Evolutionary conservation across 2,329 filamentous ascomycete species (phyloP).

Genomic region (Polychaeton citri): DNA sequence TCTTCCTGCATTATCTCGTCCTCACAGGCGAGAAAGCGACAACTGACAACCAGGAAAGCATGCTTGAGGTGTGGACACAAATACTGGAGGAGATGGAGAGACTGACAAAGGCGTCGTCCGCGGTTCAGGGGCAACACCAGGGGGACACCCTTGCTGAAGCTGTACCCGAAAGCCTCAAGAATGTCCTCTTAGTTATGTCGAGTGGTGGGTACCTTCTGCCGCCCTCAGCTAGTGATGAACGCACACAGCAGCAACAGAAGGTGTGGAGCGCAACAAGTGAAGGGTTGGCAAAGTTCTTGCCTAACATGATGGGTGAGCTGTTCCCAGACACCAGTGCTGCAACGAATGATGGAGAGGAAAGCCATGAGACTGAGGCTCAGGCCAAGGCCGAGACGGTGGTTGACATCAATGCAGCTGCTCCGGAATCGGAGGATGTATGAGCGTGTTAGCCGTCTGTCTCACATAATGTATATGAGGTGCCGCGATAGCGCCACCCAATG

Average conservation of each 20-base stretch:
- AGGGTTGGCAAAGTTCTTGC: conserved; percentile 46
- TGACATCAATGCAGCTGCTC: too few relatives aligned
- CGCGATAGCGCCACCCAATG: too few relatives aligned
- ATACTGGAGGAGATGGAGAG: conserved; percentile 93
- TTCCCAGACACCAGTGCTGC: too few relatives aligned
- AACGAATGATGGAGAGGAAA: too few relatives aligned
- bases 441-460: too few relatives aligned
- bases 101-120: conserved; percentile 62
- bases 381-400: too few relatives aligned
- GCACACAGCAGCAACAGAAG: conserved; percentile 33
- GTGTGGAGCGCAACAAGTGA: conserved; percentile 50
- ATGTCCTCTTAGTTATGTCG: conserved; percentile 89
- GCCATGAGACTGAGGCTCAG: too few relatives aligned
- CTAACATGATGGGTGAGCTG: conserved; percentile 44
- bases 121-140: conserved; percentile 42
- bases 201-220: conserved; percentile 73
- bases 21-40: conserved; percentile 48
- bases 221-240: conserved; percentile 35
- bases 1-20: conserved; percentile 87
- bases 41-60: conserved; percentile 51
- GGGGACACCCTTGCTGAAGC: conserved; percentile 74
- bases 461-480: too few relatives aligned
- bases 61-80: conserved; percentile 82
- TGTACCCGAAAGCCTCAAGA: conserved; percentile 89
- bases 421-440: too few relatives aligned